These are phyloP conservation scores for Lepraria neglecta DNA, from an alignment of 495 filamentous ascomycete species.

Conservation along the genomic window DNA sequence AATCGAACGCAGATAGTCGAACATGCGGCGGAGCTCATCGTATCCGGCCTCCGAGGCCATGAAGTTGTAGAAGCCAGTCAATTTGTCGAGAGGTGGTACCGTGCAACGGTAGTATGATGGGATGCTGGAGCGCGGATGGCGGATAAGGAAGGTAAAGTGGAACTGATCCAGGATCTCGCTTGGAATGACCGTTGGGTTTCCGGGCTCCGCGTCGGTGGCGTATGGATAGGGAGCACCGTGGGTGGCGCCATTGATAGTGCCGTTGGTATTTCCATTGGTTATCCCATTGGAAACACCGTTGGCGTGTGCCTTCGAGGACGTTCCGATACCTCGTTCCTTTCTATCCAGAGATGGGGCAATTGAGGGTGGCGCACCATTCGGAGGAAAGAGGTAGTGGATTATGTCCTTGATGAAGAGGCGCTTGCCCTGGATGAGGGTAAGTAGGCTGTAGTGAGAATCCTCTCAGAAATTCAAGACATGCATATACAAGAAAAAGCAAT, in stretches of 20 bases:
- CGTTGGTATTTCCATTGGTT: constrained; percentile 20
- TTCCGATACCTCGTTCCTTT: constrained; percentile 58
- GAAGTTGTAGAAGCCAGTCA: constrained; percentile 84
- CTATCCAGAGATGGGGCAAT: constrained; percentile 68
- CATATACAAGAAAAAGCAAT: neutral
- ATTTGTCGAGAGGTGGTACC: constrained; percentile 70
- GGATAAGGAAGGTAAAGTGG: constrained; percentile 96
- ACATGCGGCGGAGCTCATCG: constrained; percentile 71
- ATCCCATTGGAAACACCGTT: constrained; percentile 22
- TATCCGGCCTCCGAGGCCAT: constrained; percentile 84
- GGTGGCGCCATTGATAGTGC: neutral
- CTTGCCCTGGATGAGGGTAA: constrained; percentile 52
- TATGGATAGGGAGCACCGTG: constrained; percentile 50
- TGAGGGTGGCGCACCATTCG: constrained; percentile 54
- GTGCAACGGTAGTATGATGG: constrained; percentile 94
- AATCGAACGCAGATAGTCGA: constrained; percentile 67
- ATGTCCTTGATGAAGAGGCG: constrained; percentile 98
- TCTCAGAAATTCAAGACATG: neutral
- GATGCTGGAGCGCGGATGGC: constrained; percentile 79
- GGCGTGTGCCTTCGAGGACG: constrained; percentile 28
- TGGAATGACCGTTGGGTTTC: constrained; percentile 83
- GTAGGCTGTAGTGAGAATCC: constrained; percentile 22
- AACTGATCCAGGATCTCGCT: constrained; percentile 59
- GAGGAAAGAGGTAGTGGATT: constrained; percentile 79
- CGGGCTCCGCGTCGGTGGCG: constrained; percentile 47